Conservation (phyloP, 306 rosid species). For the Trifolium repens region DNA sequence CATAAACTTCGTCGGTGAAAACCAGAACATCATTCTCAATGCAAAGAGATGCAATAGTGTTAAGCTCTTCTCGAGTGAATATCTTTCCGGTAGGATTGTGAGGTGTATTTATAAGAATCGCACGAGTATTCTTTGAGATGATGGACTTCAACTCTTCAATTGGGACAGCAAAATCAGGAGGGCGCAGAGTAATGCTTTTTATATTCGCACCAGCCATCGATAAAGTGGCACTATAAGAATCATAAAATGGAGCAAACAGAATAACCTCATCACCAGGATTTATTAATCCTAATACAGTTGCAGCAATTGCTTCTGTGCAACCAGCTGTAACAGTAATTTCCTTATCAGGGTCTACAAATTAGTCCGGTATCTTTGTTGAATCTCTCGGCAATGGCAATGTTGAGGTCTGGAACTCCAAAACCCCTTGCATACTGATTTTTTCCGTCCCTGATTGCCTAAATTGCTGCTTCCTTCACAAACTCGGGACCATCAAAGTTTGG, state of each 20-base stretch:
- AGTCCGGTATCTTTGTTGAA: constrained; percentile 78
- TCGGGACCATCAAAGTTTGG: constrained; percentile 59
- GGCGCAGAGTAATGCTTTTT: constrained; percentile 60
- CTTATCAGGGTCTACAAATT: constrained; percentile 68
- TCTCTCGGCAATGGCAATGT: constrained; percentile 73
- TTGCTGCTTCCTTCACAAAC: constrained; percentile 69
- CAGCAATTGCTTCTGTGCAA: constrained; percentile 94
- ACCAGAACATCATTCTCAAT: constrained; percentile 83
- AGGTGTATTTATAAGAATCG: constrained; percentile 71
- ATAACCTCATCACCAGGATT: constrained; percentile 93
- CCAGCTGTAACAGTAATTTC: constrained; percentile 81
- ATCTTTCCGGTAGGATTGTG: constrained; percentile 93
- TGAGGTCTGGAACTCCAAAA: constrained; percentile 73
- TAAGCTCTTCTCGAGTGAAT: constrained; percentile 71
- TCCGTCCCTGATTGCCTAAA: constrained; percentile 78
- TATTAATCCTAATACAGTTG: constrained; percentile 79
- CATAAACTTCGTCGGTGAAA: constrained; percentile 82
- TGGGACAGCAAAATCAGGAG: constrained; percentile 72
- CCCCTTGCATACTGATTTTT: constrained; percentile 86
- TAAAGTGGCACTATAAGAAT: constrained; percentile 70
- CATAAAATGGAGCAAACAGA: constrained; percentile 80
- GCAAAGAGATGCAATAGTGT: constrained; percentile 78
- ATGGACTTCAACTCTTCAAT: constrained; percentile 63
- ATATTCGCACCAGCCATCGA: constrained; percentile 86
- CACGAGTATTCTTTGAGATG: constrained; percentile 73